Evolutionary conservation across 345 rosid genomes (phyloP).

Genomic region (Camelina hispida): DNA sequence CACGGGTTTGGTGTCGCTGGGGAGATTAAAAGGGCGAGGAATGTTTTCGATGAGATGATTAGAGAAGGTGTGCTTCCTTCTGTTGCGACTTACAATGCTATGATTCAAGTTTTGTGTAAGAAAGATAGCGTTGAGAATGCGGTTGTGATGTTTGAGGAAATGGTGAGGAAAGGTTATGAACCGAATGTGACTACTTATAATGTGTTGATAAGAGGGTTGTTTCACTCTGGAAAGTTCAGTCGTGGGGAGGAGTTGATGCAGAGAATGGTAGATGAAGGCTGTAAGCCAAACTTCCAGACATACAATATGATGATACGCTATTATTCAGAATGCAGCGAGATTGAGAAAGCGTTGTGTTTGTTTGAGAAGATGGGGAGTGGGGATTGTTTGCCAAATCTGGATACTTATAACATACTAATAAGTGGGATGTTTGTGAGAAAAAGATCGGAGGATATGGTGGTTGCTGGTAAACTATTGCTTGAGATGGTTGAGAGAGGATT

Average conservation of each 20-base stretch:
- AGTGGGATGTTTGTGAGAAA: slow-evolving; percentile 90
- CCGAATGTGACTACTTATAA: slow-evolving; percentile 75
- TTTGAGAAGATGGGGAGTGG: slow-evolving; percentile 70
- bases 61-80: slow-evolving; percentile 83
- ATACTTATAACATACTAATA: slow-evolving; percentile 82
- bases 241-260: slow-evolving; percentile 66
- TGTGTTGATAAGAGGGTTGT: slow-evolving; percentile 79
- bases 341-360: slow-evolving; percentile 66
- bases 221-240: slow-evolving; percentile 69
- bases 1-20: slow-evolving; percentile 83
- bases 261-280: slow-evolving; percentile 67
- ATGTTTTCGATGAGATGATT: slow-evolving; percentile 72
- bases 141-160: slow-evolving; percentile 67
- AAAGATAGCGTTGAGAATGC: slow-evolving; percentile 86
- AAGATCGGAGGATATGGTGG: slow-evolving; percentile 69
- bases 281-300: slow-evolving; percentile 82
- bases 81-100: slow-evolving; percentile 80
- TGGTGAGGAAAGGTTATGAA: slow-evolving; percentile 74
- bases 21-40: slow-evolving; percentile 67
- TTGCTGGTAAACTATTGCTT: slow-evolving; percentile 79
- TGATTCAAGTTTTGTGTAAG: slow-evolving; percentile 90
- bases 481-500: slow-evolving; percentile 97
- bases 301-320: slow-evolving; percentile 74
- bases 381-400: slow-evolving; percentile 82
- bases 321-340: slow-evolving; percentile 69